Percentiles rank a stretch among this genome's conserved stretches.
Evolutionary conservation across 73 alveolate genomes (phyloP).

Genomic region (Paramecium primaurelia): DNA sequence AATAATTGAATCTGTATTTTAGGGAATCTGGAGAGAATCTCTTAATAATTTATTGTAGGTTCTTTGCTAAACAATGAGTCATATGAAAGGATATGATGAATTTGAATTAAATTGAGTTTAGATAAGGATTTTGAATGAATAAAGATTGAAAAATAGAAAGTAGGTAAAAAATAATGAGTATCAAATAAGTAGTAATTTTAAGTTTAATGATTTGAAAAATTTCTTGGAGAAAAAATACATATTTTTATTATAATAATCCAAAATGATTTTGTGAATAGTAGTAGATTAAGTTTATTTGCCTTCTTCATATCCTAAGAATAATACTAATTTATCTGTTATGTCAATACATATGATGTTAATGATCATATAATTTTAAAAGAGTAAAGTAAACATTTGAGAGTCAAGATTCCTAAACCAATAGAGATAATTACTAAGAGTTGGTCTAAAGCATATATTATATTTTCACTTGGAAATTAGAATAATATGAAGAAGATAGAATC

Average conservation of each 20-base stretch:
- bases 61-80: background rate
- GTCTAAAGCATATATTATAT: background rate
- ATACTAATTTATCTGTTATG: background rate
- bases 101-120: background rate
- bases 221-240: too few relatives aligned
- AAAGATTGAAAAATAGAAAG: background rate
- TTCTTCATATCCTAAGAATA: background rate
- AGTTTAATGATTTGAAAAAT: conserved; percentile 10
- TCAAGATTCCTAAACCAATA: background rate
- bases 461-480: background rate
- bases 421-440: background rate
- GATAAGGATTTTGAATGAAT: background rate
- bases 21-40: background rate
- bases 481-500: background rate
- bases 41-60: background rate
- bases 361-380: background rate
- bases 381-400: background rate
- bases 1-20: background rate
- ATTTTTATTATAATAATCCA: conserved; percentile 25
- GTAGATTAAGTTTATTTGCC: background rate
- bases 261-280: background rate
- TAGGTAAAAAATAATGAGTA: background rate
- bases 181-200: background rate
- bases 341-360: background rate
- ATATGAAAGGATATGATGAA: background rate